phyloP scores from a whole-genome alignment of 139 green algal species.

The Haematococcus lacustris region DNA sequence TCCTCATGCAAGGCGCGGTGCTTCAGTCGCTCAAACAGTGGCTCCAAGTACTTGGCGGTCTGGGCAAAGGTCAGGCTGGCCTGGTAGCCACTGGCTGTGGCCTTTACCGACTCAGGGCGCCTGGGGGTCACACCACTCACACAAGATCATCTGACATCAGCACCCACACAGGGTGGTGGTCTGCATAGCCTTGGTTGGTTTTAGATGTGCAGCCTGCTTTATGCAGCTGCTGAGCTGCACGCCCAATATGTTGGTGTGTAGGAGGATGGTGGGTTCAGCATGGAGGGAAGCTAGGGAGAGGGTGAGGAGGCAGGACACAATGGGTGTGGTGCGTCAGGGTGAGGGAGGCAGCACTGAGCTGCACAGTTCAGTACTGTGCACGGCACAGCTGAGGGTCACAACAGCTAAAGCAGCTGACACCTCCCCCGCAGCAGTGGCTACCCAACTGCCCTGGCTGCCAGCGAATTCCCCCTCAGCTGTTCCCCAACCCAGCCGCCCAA shows the following conservation, averaged over 20 bases:
- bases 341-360: no score
- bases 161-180: not conserved
- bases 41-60: constrained; percentile 78
- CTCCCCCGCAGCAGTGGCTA: not conserved
- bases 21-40: constrained; percentile 73
- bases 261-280: no score
- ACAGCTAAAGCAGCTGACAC: not conserved
- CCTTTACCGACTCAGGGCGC: constrained; percentile 28
- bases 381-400: not conserved
- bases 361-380: no score
- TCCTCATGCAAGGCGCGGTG: constrained; percentile 58
- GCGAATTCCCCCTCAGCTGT: not conserved
- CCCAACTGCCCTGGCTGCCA: not conserved
- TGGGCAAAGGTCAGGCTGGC: constrained; percentile 64
- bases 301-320: no score
- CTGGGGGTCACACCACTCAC: not conserved
- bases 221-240: no score
- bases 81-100: constrained; percentile 39
- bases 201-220: no score
- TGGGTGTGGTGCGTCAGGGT: no score
- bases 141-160: not conserved
- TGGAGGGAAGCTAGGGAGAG: no score
- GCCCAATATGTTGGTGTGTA: no score
- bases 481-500: not conserved
- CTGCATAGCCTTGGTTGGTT: no score